A percentile compares a stretch with the other conserved stretches of the same genome.
Conservation (phyloP, 345 rosid genomes). For the Linum tenue region DNA sequence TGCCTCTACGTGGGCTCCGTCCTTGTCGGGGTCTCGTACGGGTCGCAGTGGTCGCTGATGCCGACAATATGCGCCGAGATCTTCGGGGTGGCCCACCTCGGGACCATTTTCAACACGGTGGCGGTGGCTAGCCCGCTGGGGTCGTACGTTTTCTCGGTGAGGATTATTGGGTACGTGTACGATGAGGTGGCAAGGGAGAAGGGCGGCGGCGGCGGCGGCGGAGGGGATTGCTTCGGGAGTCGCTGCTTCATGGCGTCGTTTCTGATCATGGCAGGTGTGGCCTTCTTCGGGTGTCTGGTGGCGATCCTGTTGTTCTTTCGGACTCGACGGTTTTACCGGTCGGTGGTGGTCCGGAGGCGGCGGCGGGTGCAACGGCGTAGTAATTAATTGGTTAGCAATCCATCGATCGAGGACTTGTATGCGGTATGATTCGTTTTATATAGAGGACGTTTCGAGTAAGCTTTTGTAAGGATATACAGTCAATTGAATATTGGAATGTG, state of each 20-base stretch:
- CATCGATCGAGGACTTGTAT: too few species aligned
- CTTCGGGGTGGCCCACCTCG: constrained; percentile 72
- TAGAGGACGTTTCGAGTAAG: too few species aligned
- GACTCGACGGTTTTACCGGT: constrained; percentile 51
- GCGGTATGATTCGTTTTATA: too few species aligned
- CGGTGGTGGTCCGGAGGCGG: constrained; percentile 39
- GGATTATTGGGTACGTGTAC: constrained; percentile 63
- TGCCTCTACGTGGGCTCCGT: constrained; percentile 58
- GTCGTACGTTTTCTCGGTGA: constrained; percentile 74
- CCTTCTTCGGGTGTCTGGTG: constrained; percentile 49
- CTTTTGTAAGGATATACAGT: too few species aligned
- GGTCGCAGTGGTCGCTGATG: constrained; percentile 84
- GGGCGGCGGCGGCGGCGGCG: constrained; percentile 30
- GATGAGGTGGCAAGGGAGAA: constrained; percentile 35
- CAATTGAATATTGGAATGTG: too few species aligned
- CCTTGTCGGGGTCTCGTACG: constrained; percentile 71
- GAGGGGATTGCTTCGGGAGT: constrained; percentile 49
- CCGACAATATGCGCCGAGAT: constrained; percentile 67
- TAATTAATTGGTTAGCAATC: too few species aligned
- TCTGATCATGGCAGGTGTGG: constrained; percentile 60
- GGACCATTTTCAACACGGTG: constrained; percentile 80
- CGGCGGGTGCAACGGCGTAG: not conserved
- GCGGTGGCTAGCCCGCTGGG: constrained; percentile 79
- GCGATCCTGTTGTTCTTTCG: constrained; percentile 40
- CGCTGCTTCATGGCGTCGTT: constrained; percentile 71